These are phyloP conservation scores for Penicillium oxalicum DNA, from an alignment of 2,329 filamentous ascomycete species.

Conservation along the genomic window DNA sequence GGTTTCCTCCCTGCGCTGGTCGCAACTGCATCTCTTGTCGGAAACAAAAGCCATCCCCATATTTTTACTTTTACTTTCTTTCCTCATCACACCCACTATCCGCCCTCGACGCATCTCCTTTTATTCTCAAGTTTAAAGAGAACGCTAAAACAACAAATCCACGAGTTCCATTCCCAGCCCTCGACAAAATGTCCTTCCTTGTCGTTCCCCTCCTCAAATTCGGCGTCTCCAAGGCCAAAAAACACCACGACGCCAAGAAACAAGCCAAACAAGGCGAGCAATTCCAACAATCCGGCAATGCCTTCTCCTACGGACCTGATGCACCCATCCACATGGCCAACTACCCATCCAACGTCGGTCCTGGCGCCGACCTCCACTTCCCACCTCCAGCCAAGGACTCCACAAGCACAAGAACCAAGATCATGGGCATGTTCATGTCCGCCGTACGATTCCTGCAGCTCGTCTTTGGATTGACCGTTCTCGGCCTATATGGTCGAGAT, in stretches of 20 bases:
- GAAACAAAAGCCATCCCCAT: too few species aligned
- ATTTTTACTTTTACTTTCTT: too few species aligned
- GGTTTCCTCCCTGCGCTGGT: too few species aligned
- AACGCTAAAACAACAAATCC: too few species aligned
- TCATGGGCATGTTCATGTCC: slow-evolving; percentile 18
- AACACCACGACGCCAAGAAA: slow-evolving; percentile 25
- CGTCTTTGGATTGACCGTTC: slow-evolving; percentile 67
- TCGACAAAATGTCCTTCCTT: slow-evolving; percentile 25
- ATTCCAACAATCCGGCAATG: slow-evolving; percentile 12
- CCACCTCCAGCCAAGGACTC: slow-evolving; percentile 8
- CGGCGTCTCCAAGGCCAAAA: slow-evolving; percentile 27
- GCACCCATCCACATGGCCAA: slow-evolving; percentile 14
- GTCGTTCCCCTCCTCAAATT: slow-evolving; percentile 24
- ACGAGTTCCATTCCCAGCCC: not conserved
- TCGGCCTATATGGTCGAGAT: slow-evolving; percentile 71
- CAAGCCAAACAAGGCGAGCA: slow-evolving; percentile 13
- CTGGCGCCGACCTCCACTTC: slow-evolving; percentile 14
- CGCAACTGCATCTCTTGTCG: too few species aligned
- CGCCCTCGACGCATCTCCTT: too few species aligned
- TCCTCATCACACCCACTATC: too few species aligned
- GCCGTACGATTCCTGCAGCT: slow-evolving; percentile 70
- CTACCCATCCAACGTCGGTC: slow-evolving; percentile 16
- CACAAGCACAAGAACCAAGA: slow-evolving; percentile 7
- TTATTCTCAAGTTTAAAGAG: too few species aligned
- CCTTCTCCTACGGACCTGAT: slow-evolving; percentile 11